Evolutionary conservation across 1,139 yeast genomes (phyloP), one percentile per base, ranked within the genome.

Genomic region (Pichiaceae sp.): DNA sequence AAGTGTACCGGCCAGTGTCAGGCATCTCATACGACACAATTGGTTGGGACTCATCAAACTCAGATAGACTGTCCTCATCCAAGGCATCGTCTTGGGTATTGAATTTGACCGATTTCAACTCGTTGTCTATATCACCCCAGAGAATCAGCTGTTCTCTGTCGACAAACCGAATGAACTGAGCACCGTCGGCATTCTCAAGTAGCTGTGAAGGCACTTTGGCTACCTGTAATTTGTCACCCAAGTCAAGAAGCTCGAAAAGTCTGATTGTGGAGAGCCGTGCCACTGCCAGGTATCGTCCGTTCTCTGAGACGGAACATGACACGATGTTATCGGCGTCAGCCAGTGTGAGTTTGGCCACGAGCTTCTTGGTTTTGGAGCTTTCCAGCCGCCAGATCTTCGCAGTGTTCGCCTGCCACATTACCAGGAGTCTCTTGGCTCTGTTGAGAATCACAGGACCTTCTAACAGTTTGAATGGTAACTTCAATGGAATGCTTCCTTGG

Each of bases 261-360:
- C 81, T 86, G 11, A 86, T 76, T 1, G 78, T 71, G 12, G 76
- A 66, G 38, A 78, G 63, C 36, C 95, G 77, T 11, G 89, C 74
- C 25, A 87, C 93, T 0, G 78, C 81, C 39, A 91, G 62, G 24
- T 77, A 64, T 29, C 72, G 62, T 1, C 84, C 93, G 45, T 76
- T 77, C 17, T 70, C 67, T 24, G 86, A 80, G 32, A 87, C 54
- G n/a, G 77, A 69, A 37, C 82, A 86, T 35, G 72, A 62, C 2
- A 89, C 68, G 34, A 91, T 78, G 58, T 84, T 83, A 48, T 86
- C 96, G 34, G 85, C 95, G 47, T 80, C 94, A 31, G 77, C 68
- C 41, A 86, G 62, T 1, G 71, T 66, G 48, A 87, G 56, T 55
- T 83, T 84, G 35, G 82, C 66, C 11, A 84, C 77, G 39, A 86